Evolutionary conservation across 2,329 filamentous ascomycete species (phyloP).

Genomic region (Stachybotrys echinatus): DNA sequence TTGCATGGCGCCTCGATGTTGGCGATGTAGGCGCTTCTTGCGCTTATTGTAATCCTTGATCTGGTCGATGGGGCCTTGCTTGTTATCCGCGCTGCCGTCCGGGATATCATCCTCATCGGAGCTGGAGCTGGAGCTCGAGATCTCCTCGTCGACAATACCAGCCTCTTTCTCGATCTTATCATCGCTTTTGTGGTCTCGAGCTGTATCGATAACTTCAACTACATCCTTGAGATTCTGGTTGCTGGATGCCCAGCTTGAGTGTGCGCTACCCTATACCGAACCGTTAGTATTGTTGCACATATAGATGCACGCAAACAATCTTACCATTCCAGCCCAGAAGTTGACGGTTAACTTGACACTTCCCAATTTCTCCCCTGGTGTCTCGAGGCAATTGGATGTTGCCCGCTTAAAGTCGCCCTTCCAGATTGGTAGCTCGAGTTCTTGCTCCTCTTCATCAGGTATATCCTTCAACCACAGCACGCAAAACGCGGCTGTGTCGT

Average conservation of each 20-base stretch:
- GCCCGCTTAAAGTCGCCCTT: conserved; percentile 48
- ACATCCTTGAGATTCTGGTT: conserved; percentile 28
- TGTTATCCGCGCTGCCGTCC: conserved; percentile 29
- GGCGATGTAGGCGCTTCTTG: conserved; percentile 55
- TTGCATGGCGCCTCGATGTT: conserved; percentile 69
- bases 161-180: conserved; percentile 26
- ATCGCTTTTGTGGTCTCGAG: conserved; percentile 26
- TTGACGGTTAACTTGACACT: conserved; percentile 33
- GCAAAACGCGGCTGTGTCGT: conserved; percentile 55
- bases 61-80: conserved; percentile 42
- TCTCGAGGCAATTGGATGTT: conserved; percentile 37
- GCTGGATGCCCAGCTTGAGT: conserved; percentile 27
- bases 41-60: conserved; percentile 56
- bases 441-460: conserved; percentile 58
- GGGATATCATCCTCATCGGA: conserved; percentile 25
- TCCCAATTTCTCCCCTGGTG: conserved; percentile 42
- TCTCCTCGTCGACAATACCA: conserved; percentile 26
- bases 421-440: conserved; percentile 58
- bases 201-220: conserved; percentile 42
- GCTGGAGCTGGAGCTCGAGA: conserved; percentile 21
- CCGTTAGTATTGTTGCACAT: not conserved
- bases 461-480: conserved; percentile 68
- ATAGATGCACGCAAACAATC: conserved; percentile 1
- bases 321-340: conserved; percentile 30
- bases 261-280: conserved; percentile 23